A percentile compares a stretch with the other conserved stretches of the same genome.
Evolutionary conservation across 2,329 filamentous ascomycete species (phyloP).

Genomic region (Tolypocladium tropicale): DNA sequence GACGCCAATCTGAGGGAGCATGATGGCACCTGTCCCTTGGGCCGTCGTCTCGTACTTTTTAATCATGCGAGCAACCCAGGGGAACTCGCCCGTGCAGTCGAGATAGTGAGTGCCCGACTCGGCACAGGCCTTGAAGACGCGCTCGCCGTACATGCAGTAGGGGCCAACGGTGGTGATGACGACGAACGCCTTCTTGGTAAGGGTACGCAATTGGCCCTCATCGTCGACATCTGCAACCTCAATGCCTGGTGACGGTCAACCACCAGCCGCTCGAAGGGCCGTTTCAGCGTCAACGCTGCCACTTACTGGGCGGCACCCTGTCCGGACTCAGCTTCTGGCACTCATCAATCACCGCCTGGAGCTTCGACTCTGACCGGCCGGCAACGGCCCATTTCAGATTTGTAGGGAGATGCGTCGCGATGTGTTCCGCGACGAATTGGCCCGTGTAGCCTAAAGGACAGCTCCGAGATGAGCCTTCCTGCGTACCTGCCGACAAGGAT

Average conservation of each 20-base stretch:
- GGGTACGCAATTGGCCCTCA: conserved; percentile 30
- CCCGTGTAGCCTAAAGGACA: conserved; percentile 69
- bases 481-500: not conserved
- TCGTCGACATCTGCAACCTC: conserved; percentile 41
- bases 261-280: conserved; percentile 4
- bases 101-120: conserved; percentile 54
- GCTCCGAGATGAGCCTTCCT: not conserved
- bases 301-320: conserved; percentile 57
- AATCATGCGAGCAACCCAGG: conserved; percentile 50
- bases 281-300: not conserved
- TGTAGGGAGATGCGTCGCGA: conserved; percentile 59
- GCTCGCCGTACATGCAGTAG: conserved; percentile 45
- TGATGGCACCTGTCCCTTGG: conserved; percentile 41
- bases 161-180: conserved; percentile 51
- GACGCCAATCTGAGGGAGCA: conserved; percentile 52
- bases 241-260: conserved; percentile 25
- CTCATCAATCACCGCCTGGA: conserved; percentile 57
- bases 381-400: conserved; percentile 81
- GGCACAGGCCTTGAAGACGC: conserved; percentile 50
- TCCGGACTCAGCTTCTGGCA: conserved; percentile 59
- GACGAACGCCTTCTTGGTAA: conserved; percentile 46
- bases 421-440: conserved; percentile 63
- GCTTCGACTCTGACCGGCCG: conserved; percentile 68
- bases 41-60: conserved; percentile 45
- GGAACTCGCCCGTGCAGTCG: conserved; percentile 51